A percentile compares a stretch with the other conserved stretches of the same genome.
Evolutionary conservation across 441 rosid species (phyloP).

Genomic region (Gossypium davidsonii): DNA sequence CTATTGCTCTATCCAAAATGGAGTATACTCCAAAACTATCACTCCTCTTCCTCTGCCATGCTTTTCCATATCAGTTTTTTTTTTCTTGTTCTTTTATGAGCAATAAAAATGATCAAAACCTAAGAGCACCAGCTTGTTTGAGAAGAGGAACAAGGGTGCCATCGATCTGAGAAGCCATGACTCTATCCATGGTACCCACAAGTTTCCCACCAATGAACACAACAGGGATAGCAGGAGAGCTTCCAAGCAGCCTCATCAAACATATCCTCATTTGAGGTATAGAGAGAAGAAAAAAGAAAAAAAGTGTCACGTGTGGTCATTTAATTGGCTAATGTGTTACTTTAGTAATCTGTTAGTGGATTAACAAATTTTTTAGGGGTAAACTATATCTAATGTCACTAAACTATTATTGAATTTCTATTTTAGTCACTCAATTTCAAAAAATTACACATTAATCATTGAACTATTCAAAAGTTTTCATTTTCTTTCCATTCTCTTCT

Average conservation of each 20-base stretch:
- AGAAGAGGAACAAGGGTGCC: slow-evolving; percentile 67
- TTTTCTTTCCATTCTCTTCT: no score
- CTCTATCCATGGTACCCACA: slow-evolving; percentile 60
- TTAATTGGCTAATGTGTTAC: no score
- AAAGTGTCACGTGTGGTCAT: no score
- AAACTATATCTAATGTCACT: no score
- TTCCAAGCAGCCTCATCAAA: slow-evolving; percentile 37
- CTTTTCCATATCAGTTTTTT: neutral
- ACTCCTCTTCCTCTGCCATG: slow-evolving; percentile 37
- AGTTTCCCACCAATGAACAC: slow-evolving; percentile 66
- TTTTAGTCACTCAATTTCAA: no score
- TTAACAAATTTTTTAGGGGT: no score
- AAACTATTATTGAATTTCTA: no score
- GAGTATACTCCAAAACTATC: slow-evolving; percentile 17
- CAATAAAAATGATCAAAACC: slow-evolving; percentile 32
- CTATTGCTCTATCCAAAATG: slow-evolving; percentile 12
- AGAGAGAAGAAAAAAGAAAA: no score
- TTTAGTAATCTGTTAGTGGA: no score
- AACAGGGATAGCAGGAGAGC: slow-evolving; percentile 45
- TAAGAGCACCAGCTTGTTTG: slow-evolving; percentile 60
- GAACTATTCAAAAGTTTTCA: no score
- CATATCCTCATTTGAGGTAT: no score
- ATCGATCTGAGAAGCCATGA: slow-evolving; percentile 60
- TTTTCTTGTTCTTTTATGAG: neutral
- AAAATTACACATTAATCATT: no score